phyloP scores from a whole-genome alignment of 306 rosid genomes.

The cucumber (Cucumis sativus) region Cucumber_9930_V3 NC_026657.2:36928501-36929000 shows the following conservation, averaged over 20 bases:
- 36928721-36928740: background rate
- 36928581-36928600: too few species aligned
- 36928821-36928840: background rate
- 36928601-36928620: too few species aligned
- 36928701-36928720: background rate
- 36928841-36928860: background rate
- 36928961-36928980: constrained; percentile 8
- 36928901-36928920: background rate
- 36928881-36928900: background rate
- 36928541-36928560: too few species aligned
- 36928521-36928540: too few species aligned
- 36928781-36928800: background rate
- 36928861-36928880: background rate
- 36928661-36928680: background rate
- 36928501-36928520: too few species aligned
- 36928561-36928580: too few species aligned
- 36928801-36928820: background rate
- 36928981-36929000: background rate
- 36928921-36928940: background rate
- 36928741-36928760: background rate
- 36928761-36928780: background rate
- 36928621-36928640: too few species aligned
- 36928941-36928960: background rate
- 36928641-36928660: background rate
- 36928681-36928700: background rate